These are phyloP conservation scores for Fusarium pseudocircinatum DNA, from an alignment of 2,329 filamentous ascomycete genomes.

Conservation along the genomic window DNA sequence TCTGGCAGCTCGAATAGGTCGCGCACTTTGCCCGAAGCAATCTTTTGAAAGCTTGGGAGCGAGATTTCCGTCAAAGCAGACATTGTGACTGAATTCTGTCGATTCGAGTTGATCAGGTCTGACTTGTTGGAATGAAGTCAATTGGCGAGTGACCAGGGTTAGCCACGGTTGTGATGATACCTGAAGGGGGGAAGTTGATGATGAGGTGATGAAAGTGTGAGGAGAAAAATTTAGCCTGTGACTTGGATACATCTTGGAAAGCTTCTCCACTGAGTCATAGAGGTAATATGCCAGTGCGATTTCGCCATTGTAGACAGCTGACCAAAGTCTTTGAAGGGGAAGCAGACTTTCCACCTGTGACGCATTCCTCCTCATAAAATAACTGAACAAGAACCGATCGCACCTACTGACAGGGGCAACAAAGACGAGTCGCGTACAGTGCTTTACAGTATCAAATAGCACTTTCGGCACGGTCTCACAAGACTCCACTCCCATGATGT, in stretches of 20 bases:
- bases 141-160: not conserved
- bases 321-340: not conserved
- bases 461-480: not conserved
- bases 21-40: constrained; percentile 73
- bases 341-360: constrained; percentile 1
- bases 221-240: constrained; percentile 39
- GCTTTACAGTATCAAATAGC: not conserved
- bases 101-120: not conserved
- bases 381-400: not conserved
- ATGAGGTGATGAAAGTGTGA: constrained; percentile 31
- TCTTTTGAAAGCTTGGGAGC: constrained; percentile 48
- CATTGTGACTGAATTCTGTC: constrained; percentile 2
- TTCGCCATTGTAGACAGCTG: constrained; percentile 1
- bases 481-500: not conserved
- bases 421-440: constrained; percentile 13
- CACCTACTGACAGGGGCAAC: constrained; percentile 18
- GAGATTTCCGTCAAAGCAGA: constrained; percentile 31
- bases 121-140: not conserved
- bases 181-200: constrained; percentile 3
- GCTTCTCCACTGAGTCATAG: constrained; percentile 37
- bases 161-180: constrained; percentile 3
- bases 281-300: not conserved
- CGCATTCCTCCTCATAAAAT: not conserved
- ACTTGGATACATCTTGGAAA: constrained; percentile 21
- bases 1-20: constrained; percentile 82